phyloP scores from a whole-genome alignment of 2,329 filamentous ascomycete species.

The Sclerotinia spermophila region DNA sequence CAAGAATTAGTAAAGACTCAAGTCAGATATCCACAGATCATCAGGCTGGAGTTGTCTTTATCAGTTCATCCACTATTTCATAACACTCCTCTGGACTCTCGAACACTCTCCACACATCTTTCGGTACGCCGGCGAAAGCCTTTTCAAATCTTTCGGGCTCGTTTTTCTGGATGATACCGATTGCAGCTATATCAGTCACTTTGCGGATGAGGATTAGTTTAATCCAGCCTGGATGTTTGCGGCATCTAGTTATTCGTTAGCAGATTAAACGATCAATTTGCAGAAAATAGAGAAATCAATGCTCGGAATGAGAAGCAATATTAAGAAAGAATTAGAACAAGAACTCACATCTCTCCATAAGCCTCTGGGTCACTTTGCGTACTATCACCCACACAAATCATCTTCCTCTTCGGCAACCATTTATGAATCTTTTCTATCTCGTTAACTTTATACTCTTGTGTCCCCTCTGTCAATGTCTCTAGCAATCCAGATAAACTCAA shows the following conservation, averaged over 20 bases:
- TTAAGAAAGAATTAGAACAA: not conserved
- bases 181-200: constrained; percentile 67
- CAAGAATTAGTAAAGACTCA: not conserved
- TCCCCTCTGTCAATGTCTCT: constrained; percentile 73
- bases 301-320: not conserved
- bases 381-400: constrained; percentile 84
- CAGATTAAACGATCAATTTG: not conserved
- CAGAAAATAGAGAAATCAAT: not conserved
- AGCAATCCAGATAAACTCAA: constrained; percentile 79
- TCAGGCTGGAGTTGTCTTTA: not conserved
- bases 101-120: constrained; percentile 75
- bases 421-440: constrained; percentile 72
- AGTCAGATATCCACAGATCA: not conserved
- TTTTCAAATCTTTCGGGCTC: constrained; percentile 72
- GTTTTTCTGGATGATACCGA: constrained; percentile 71
- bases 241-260: constrained; percentile 46
- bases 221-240: constrained; percentile 70
- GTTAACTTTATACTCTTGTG: constrained; percentile 80
- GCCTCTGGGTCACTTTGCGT: constrained; percentile 90
- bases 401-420: constrained; percentile 75
- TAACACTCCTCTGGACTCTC: constrained; percentile 67
- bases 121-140: constrained; percentile 74
- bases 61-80: constrained; percentile 38
- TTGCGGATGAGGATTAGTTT: constrained; percentile 81
- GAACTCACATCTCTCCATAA: constrained; percentile 73